These are phyloP conservation scores for Colletotrichum lupini DNA, from an alignment of 2,329 filamentous ascomycete genomes.

Conservation along the genomic window DNA sequence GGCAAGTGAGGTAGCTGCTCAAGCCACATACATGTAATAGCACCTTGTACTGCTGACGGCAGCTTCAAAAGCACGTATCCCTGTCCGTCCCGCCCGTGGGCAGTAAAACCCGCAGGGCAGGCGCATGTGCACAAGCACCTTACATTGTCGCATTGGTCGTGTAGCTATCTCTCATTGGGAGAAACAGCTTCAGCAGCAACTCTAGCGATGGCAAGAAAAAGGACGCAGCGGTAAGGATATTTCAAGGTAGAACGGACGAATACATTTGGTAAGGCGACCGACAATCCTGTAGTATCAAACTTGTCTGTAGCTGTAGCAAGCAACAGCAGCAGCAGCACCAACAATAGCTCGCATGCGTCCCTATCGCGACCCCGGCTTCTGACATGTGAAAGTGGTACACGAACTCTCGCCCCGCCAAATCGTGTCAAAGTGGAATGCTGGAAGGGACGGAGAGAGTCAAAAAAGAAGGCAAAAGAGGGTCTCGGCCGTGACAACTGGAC, in stretches of 20 bases:
- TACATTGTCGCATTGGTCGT: background rate
- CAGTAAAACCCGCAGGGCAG: background rate
- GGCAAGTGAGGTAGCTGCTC: background rate
- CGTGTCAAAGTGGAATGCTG: background rate
- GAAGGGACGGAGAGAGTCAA: background rate
- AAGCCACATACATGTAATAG: constrained; percentile 22
- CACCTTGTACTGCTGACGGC: background rate
- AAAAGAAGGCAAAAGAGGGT: background rate
- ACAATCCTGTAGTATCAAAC: background rate
- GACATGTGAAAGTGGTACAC: constrained; percentile 33
- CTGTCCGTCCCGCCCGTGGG: background rate
- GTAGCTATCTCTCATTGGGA: background rate
- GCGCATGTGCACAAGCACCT: background rate
- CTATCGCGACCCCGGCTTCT: constrained; percentile 24
- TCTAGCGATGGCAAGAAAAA: background rate
- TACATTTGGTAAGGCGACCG: background rate
- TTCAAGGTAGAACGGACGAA: constrained; percentile 1
- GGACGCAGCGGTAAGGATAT: background rate
- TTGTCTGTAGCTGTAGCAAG: background rate
- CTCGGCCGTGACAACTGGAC: background rate
- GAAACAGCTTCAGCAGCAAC: background rate
- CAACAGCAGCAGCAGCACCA: background rate
- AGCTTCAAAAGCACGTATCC: background rate
- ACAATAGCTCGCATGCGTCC: constrained; percentile 20
- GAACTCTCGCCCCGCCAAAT: constrained; percentile 12